Evolutionary conservation across 306 rosid species (phyloP), one percentile per base, ranked within the genome.

Genomic region (Medicago arabica): DNA sequence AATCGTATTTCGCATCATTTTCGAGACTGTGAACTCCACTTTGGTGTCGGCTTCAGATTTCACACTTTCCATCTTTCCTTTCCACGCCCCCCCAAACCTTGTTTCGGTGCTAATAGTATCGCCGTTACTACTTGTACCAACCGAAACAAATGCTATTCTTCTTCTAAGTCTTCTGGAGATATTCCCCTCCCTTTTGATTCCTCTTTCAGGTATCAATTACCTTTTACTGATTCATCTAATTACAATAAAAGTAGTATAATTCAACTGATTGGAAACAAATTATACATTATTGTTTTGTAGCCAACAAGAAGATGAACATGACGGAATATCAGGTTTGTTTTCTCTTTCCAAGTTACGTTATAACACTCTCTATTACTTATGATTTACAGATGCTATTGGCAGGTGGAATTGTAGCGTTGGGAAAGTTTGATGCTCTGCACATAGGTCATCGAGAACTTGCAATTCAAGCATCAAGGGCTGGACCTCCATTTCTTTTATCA

Each of bases 381-480:
- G 12, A 2, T 25, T n/a, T 41, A 41, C 11, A 3, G 46, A 7
- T 46, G 69, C 49, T 21, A 23, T 73, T 67, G 46, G 36, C 79
- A 95, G 99, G 97, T 53, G 99, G 99, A 83, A 67, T 95, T 73
- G 99, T 90, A 49, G 93, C 99, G 18, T 75, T 95, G 84, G 99
- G 99, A 72, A 95, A 95, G 88, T 95, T 90, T 80, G 99, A 95
- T 80, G 97, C 97, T 71, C 88, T 92, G 76, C 99, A 95, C 62
- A 76, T 90, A 61, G 99, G 99, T 43, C 99, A 95, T 77, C 89
- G 99, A 31, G 99, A 92, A 78, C 99, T 92, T 72, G 99, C 92
- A 39, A 86, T 88, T 86, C 93, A 95, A 89, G 99, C 99, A 58
- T 92, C 99, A 28, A 92, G 83, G 84, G 88, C 88, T 47, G 99